phyloP scores from a whole-genome alignment of 2,329 filamentous ascomycete genomes.

The Clarireedia hainanense region DNA sequence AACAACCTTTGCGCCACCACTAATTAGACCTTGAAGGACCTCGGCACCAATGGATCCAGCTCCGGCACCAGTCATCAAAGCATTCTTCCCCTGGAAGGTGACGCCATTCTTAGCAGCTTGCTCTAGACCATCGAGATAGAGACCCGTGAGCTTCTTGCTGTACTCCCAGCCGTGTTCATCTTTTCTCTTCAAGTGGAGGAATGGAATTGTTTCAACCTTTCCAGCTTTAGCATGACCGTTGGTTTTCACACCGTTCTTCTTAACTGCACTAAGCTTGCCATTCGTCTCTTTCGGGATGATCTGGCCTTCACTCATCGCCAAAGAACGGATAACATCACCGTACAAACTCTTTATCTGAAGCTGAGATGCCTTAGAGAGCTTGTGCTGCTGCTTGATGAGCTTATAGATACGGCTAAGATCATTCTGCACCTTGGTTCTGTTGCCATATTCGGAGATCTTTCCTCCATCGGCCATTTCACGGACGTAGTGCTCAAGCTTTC shows the following conservation, averaged over 20 bases:
- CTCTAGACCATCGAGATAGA: conserved; percentile 89
- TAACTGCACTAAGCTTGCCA: conserved; percentile 47
- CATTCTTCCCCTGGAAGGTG: conserved; percentile 90
- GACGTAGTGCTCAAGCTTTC: conserved; percentile 97
- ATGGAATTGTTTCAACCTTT: conserved; percentile 95
- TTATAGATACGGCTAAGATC: conserved; percentile 94
- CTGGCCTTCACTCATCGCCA: conserved; percentile 97
- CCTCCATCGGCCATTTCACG: conserved; percentile 97
- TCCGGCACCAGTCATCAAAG: conserved; percentile 95
- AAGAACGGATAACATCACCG: conserved; percentile 83
- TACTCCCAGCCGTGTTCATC: conserved; percentile 95
- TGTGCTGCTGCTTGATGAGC: conserved; percentile 97
- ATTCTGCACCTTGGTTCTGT: conserved; percentile 95
- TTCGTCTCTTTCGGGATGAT: conserved; percentile 76
- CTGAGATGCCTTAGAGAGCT: conserved; percentile 91
- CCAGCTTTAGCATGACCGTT: conserved; percentile 59
- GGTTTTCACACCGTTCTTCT: conserved; percentile 43
- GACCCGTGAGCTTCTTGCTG: conserved; percentile 93
- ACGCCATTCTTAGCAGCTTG: conserved; percentile 81
- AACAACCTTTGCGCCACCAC: conserved; percentile 91
- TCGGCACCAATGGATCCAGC: conserved; percentile 97
- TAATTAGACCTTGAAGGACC: conserved; percentile 90
- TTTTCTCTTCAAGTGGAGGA: conserved; percentile 94
- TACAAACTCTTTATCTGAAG: conserved; percentile 95
- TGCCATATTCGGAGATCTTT: conserved; percentile 97